These are phyloP conservation scores for Camelina sativa DNA, from an alignment of 345 rosid species.

Conservation along the genomic window DNA sequence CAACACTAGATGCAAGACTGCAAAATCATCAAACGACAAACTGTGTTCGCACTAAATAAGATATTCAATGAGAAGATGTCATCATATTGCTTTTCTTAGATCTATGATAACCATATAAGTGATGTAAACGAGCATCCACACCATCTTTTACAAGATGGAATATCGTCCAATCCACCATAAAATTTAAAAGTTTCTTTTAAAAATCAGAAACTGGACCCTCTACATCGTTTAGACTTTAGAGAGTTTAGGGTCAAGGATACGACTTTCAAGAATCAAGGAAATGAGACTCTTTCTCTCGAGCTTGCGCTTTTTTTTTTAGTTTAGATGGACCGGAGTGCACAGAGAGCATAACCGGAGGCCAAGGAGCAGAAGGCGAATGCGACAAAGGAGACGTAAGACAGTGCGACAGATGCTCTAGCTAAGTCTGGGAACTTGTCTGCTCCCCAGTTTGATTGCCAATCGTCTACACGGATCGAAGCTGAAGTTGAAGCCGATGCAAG, in stretches of 20 bases:
- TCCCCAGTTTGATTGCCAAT: conserved; percentile 90
- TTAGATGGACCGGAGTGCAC: conserved; percentile 52
- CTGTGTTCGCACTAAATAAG: background rate
- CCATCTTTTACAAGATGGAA: background rate
- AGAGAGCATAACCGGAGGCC: conserved; percentile 69
- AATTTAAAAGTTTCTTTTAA: background rate
- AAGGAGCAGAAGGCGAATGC: conserved; percentile 76
- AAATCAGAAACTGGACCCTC: conserved; percentile 4
- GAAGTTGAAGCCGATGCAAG: conserved; percentile 86
- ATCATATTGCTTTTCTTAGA: background rate
- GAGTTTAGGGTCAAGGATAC: conserved; percentile 1
- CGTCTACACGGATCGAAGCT: conserved; percentile 77
- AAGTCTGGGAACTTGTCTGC: conserved; percentile 76
- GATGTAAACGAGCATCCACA: background rate
- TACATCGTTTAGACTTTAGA: background rate
- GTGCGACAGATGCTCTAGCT: conserved; percentile 71
- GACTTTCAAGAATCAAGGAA: conserved; percentile 4
- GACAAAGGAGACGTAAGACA: conserved; percentile 68
- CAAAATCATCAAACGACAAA: background rate
- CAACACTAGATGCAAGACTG: too few species aligned
- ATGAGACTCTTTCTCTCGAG: conserved; percentile 1
- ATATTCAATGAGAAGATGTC: background rate
- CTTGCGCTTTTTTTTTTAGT: conserved; percentile 28
- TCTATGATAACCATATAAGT: background rate
- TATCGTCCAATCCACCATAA: background rate